These are phyloP conservation scores for Dalbergia cultrata DNA, from an alignment of 306 rosid genomes.

Conservation along the genomic window DNA sequence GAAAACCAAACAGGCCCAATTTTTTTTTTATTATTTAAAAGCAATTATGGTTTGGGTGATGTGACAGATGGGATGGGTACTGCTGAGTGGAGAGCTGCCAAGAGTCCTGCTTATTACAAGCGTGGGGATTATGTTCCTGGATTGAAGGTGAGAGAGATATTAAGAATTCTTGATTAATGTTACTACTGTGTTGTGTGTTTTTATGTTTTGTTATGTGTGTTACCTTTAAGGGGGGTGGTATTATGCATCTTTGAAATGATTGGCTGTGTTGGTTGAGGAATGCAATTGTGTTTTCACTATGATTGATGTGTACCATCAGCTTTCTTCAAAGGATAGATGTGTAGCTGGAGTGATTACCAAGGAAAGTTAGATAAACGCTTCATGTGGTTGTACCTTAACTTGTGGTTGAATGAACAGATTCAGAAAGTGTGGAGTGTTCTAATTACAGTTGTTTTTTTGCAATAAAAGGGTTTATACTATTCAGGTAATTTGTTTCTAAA, in stretches of 20 bases:
- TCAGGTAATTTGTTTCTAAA: not conserved
- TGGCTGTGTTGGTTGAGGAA: constrained; percentile 8
- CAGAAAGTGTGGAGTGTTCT: too few species aligned
- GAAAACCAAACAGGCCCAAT: too few species aligned
- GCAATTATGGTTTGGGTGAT: not conserved
- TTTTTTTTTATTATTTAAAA: too few species aligned
- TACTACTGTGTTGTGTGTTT: not conserved
- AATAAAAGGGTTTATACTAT: not conserved
- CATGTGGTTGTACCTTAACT: not conserved
- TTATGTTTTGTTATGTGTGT: not conserved
- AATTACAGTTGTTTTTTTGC: not conserved
- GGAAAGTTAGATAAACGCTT: constrained; percentile 18
- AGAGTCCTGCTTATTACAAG: constrained; percentile 84
- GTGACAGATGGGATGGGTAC: constrained; percentile 91
- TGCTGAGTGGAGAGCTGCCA: constrained; percentile 94
- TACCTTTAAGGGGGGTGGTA: not conserved
- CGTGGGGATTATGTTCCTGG: constrained; percentile 96
- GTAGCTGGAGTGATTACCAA: not conserved
- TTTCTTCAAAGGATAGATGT: not conserved
- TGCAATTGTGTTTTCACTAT: not conserved
- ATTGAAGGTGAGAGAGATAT: constrained; percentile 63
- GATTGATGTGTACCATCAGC: not conserved
- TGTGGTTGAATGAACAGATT: not conserved
- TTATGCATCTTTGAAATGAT: not conserved
- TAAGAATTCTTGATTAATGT: constrained; percentile 3